Percentiles rank a stretch among this genome's conserved stretches.
These are phyloP conservation scores for Rubia yunnanensis DNA, from an alignment of 257 asterid species.

Conservation along the genomic window DNA sequence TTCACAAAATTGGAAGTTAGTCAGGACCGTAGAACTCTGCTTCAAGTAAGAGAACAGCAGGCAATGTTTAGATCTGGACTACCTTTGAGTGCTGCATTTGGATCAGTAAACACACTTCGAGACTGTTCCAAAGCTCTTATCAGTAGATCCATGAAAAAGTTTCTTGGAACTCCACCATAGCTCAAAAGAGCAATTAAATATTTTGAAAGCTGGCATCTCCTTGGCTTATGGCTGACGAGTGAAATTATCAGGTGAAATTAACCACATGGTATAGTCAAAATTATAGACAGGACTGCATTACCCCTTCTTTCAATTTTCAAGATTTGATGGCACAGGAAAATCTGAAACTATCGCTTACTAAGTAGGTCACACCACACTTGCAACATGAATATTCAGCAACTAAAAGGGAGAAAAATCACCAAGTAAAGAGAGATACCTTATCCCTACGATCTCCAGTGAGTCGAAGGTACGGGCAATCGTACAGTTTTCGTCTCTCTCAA, in stretches of 20 bases:
- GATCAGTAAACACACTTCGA: constrained; percentile 34
- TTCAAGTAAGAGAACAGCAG: background rate
- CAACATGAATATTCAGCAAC: background rate
- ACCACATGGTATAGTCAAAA: background rate
- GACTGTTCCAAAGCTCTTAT: constrained; percentile 43
- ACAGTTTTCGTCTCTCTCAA: constrained; percentile 32
- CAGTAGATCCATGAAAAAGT: constrained; percentile 46
- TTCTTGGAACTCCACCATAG: constrained; percentile 66
- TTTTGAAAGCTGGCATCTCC: constrained; percentile 43
- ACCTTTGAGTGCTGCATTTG: constrained; percentile 66
- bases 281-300: background rate
- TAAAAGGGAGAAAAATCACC: background rate
- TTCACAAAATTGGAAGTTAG: background rate
- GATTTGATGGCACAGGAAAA: background rate
- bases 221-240: constrained; percentile 55
- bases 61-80: background rate
- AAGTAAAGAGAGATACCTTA: constrained; percentile 41
- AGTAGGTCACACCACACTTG: background rate
- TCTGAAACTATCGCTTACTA: background rate
- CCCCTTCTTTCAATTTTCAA: background rate
- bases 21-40: background rate
- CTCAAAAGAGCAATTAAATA: constrained; percentile 59
- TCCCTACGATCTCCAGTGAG: constrained; percentile 57
- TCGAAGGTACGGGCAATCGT: constrained; percentile 25
- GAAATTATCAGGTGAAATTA: constrained; percentile 11